These are phyloP conservation scores for Colletotrichum tanaceti DNA, from an alignment of 2,329 filamentous ascomycete species.

Conservation along the genomic window DNA sequence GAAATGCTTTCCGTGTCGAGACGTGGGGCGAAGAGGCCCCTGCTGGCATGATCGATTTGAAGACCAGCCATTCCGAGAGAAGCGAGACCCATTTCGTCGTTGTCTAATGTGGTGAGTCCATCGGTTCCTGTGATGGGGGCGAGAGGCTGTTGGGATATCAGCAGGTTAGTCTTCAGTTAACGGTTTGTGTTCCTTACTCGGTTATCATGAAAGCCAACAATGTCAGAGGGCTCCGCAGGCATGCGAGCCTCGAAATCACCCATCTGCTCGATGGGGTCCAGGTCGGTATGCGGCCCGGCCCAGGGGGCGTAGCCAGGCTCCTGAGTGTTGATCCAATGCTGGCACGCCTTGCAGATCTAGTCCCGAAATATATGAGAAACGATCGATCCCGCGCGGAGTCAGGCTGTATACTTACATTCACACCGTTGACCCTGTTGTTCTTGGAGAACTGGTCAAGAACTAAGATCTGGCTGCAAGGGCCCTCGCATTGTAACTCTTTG, in stretches of 20 bases:
- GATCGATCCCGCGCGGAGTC: background rate
- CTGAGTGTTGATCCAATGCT: slow-evolving; percentile 52
- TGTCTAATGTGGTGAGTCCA: background rate
- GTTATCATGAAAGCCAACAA: slow-evolving; percentile 22
- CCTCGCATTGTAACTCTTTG: slow-evolving; percentile 47
- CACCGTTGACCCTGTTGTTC: slow-evolving; percentile 45
- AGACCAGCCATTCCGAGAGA: slow-evolving; percentile 4
- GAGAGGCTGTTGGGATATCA: slow-evolving; percentile 20
- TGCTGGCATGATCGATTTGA: background rate
- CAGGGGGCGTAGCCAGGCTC: slow-evolving; percentile 45
- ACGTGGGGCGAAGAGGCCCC: background rate
- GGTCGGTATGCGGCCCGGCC: slow-evolving; percentile 23
- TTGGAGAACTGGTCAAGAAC: slow-evolving; percentile 48
- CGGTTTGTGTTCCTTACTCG: background rate
- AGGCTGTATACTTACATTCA: slow-evolving; percentile 45
- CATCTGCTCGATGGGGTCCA: slow-evolving; percentile 24
- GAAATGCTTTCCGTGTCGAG: slow-evolving; percentile 9
- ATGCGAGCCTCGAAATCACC: slow-evolving; percentile 13
- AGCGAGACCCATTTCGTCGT: background rate
- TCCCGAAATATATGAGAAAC: background rate
- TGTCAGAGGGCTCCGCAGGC: slow-evolving; percentile 29
- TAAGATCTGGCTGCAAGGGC: slow-evolving; percentile 48
- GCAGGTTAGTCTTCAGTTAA: background rate
- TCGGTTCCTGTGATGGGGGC: slow-evolving; percentile 28
- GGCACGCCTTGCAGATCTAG: slow-evolving; percentile 51